phyloP scores from a whole-genome alignment of 257 asterid genomes.

The Linderniella brevidens region DNA sequence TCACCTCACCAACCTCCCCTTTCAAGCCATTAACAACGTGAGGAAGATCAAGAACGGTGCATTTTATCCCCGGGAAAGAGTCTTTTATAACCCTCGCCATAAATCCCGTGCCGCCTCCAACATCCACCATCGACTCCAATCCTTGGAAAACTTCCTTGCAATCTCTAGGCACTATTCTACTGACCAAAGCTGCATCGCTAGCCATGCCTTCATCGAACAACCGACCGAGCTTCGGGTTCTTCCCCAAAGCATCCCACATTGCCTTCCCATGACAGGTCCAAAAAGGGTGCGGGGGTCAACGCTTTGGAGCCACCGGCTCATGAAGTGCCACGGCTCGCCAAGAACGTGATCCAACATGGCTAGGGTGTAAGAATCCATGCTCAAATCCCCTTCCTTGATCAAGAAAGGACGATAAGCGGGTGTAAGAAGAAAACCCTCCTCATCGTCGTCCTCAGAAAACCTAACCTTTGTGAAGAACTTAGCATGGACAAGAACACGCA shows the following conservation, averaged over 20 bases:
- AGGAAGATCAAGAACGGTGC: background rate
- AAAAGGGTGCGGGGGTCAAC: slow-evolving; percentile 4
- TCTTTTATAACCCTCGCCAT: background rate
- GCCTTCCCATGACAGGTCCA: slow-evolving; percentile 6
- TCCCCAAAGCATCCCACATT: slow-evolving; percentile 10
- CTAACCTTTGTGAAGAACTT: slow-evolving; percentile 8
- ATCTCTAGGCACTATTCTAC: slow-evolving; percentile 2
- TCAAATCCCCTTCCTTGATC: slow-evolving; percentile 2
- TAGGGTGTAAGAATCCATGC: background rate
- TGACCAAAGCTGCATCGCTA: slow-evolving; percentile 13
- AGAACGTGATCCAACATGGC: background rate
- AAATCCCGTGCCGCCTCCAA: slow-evolving; percentile 16
- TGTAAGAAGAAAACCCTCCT: slow-evolving; percentile 11
- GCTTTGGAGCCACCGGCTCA: background rate
- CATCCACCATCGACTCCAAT: slow-evolving; percentile 7
- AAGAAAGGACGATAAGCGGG: slow-evolving; percentile 14
- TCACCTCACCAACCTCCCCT: background rate
- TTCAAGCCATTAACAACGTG: slow-evolving; percentile 4
- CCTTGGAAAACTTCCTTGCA: slow-evolving; percentile 17
- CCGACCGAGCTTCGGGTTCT: slow-evolving; percentile 8
- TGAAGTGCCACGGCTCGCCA: background rate
- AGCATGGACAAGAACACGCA: background rate
- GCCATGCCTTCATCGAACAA: slow-evolving; percentile 20
- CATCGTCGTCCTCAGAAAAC: background rate
- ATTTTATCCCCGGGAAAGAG: background rate